Conservation (phyloP, 2,329 filamentous ascomycete genomes). For the Aspergillus versicolor region DNA sequence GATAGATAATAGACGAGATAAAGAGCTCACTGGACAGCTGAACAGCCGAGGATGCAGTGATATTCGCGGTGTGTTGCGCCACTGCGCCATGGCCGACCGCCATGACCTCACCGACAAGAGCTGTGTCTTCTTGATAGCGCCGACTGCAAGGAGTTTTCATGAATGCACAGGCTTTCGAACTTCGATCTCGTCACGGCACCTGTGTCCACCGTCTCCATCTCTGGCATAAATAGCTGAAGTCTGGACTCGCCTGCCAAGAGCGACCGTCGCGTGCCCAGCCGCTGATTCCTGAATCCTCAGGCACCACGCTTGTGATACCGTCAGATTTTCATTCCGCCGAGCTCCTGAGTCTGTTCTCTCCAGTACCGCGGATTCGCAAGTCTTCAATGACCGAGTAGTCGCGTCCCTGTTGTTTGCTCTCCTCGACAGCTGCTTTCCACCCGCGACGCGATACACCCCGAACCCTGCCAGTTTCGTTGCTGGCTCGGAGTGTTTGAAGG, state of each 20-base stretch:
- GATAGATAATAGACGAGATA: background rate
- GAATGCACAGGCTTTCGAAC: background rate
- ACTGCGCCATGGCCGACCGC: background rate
- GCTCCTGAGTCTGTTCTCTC: background rate
- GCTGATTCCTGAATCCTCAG: background rate
- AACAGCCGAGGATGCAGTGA: background rate
- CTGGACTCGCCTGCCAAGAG: conserved; percentile 9
- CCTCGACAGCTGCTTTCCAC: background rate
- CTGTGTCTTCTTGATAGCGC: background rate
- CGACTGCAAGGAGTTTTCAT: background rate
- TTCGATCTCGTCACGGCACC: too few species aligned
- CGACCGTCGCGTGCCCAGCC: conserved; percentile 6
- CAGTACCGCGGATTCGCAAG: background rate
- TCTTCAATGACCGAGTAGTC: conserved; percentile 3
- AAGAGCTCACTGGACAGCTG: background rate
- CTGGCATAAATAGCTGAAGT: background rate
- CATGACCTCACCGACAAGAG: conserved; percentile 12
- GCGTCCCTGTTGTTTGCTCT: background rate
- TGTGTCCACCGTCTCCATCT: background rate
- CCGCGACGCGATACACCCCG: conserved; percentile 7
- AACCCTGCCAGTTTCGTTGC: background rate
- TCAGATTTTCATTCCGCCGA: conserved; percentile 1
- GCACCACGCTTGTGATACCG: conserved; percentile 4
- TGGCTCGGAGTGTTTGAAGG: conserved; percentile 6
- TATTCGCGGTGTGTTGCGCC: conserved; percentile 8